Evolutionary conservation across 768 basidiomycete genomes (phyloP).

Genomic region (Psilocybe subaeruginosa): DNA sequence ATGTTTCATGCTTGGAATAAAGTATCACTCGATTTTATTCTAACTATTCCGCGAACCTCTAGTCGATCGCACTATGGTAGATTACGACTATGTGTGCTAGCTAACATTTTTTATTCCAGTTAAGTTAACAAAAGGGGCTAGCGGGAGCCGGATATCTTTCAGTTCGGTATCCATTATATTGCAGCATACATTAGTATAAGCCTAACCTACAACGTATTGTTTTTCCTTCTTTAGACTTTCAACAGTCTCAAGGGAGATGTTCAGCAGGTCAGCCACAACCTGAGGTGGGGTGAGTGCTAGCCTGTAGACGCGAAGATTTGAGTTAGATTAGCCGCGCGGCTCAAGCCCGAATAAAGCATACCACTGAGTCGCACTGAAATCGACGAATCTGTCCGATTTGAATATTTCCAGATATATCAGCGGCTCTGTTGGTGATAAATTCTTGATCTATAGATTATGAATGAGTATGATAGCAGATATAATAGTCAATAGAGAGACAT

Average conservation of each 20-base stretch:
- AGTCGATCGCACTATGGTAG: too few species aligned
- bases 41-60: too few species aligned
- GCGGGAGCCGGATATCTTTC: too few species aligned
- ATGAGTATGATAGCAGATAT: too few species aligned
- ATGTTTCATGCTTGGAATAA: too few species aligned
- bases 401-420: not conserved
- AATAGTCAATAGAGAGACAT: not conserved
- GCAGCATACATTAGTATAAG: too few species aligned
- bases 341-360: not conserved
- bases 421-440: not conserved
- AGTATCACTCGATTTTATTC: too few species aligned
- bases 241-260: not conserved
- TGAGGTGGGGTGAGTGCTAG: not conserved
- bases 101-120: too few species aligned
- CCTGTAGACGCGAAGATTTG: not conserved
- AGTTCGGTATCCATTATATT: too few species aligned
- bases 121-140: too few species aligned
- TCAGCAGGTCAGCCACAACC: not conserved
- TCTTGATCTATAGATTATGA: not conserved
- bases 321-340: not conserved
- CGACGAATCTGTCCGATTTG: not conserved
- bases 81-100: too few species aligned
- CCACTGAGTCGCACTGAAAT: conserved; percentile 1
- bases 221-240: not conserved
- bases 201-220: not conserved